Conservation (phyloP, 768 basidiomycete genomes). For the Wakefieldia striispora region DNA sequence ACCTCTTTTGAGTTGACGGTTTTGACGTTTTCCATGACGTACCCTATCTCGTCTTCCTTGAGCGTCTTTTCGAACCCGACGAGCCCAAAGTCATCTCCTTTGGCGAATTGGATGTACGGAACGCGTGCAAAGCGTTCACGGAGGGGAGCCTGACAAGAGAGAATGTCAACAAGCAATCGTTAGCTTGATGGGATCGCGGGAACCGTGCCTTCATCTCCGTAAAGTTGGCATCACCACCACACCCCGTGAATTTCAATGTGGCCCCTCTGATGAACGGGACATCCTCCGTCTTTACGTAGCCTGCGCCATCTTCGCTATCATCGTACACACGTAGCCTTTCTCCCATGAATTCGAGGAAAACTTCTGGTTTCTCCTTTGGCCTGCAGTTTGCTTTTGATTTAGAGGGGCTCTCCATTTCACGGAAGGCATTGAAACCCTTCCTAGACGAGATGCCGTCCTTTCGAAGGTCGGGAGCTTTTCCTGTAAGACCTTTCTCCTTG, state of each 20-base stretch:
- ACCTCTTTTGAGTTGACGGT: constrained; percentile 64
- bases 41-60: constrained; percentile 69
- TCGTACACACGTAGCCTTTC: constrained; percentile 59
- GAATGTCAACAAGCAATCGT: not conserved
- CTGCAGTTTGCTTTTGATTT: constrained; percentile 34
- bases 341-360: constrained; percentile 76
- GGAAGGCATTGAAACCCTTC: constrained; percentile 79
- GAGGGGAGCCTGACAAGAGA: constrained; percentile 37
- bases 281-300: constrained; percentile 43
- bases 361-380: constrained; percentile 49
- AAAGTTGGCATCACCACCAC: constrained; percentile 57
- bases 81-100: constrained; percentile 46
- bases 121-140: constrained; percentile 45
- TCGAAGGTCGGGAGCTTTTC: constrained; percentile 62
- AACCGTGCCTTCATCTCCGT: constrained; percentile 52
- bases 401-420: constrained; percentile 50
- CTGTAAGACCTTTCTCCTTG: constrained; percentile 86
- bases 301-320: constrained; percentile 47
- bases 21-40: constrained; percentile 62
- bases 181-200: not conserved
- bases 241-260: constrained; percentile 48
- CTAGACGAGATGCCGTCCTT: constrained; percentile 51
- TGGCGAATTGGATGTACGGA: constrained; percentile 48
- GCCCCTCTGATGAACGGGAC: constrained; percentile 44
- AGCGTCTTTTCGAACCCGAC: constrained; percentile 62